Evolutionary conservation across 2,329 filamentous ascomycete genomes (phyloP).

Genomic region (Xenoacremonium recifei): DNA sequence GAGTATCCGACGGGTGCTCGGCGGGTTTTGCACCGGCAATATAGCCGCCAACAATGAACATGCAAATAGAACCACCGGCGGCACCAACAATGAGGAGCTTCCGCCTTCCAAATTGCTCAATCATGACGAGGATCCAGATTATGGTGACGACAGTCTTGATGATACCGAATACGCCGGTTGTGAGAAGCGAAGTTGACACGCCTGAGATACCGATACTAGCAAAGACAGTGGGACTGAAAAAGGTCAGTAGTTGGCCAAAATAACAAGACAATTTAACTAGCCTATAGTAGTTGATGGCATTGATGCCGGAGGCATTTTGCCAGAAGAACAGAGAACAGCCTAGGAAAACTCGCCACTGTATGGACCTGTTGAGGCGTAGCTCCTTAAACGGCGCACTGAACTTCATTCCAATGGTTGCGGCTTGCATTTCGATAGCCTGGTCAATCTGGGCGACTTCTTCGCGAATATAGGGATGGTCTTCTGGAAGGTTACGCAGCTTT

Average conservation of each 20-base stretch:
- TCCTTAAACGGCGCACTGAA: conserved; percentile 73
- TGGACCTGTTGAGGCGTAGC: conserved; percentile 51
- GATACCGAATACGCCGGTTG: conserved; percentile 75
- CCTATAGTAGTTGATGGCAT: too few species aligned
- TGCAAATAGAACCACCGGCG: conserved; percentile 62
- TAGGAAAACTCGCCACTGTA: conserved; percentile 71
- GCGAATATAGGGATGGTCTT: conserved; percentile 62
- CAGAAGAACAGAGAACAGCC: conserved; percentile 74
- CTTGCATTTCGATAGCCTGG: conserved; percentile 64
- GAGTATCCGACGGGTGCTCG: conserved; percentile 38
- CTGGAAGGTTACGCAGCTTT: conserved; percentile 62
- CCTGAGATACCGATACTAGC: conserved; percentile 47
- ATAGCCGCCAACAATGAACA: conserved; percentile 56
- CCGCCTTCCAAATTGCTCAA: conserved; percentile 56
- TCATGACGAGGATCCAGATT: conserved; percentile 67
- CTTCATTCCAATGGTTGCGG: conserved; percentile 61
- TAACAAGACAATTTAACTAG: too few species aligned
- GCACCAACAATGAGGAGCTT: conserved; percentile 65
- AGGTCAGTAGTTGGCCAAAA: conserved; percentile 85
- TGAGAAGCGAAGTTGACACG: conserved; percentile 47
- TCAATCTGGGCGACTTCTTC: conserved; percentile 74
- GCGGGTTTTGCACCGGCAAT: conserved; percentile 41
- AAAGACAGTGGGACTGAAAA: conserved; percentile 42
- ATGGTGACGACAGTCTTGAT: conserved; percentile 70
- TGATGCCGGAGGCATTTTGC: too few species aligned